Base-by-base conservation (phyloP, 768 basidiomycete genomes). In the Agrocybe pediades region DNA sequence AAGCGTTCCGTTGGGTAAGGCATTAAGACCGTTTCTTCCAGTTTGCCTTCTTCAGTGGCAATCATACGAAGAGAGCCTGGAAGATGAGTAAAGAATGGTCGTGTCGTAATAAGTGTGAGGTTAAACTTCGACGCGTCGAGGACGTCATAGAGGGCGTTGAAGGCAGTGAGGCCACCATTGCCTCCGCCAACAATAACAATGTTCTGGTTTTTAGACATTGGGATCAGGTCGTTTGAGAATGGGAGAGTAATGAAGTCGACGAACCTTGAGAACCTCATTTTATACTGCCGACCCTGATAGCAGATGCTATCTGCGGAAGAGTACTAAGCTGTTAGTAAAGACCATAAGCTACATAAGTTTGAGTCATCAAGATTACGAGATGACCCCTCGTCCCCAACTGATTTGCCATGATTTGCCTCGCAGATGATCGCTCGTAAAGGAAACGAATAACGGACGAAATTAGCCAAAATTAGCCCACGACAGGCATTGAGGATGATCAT, bases 101-200 rank as follows among this genome's bases (percentile, higher is more conserved):
- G 77, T 0, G 78, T 64, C 39, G 74, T 79, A 58, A 90, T 70
- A 53, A 89, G 77, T 54, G 82, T 69, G 58, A 89, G 63, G 56
- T 76, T 74, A 68, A 81, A 77, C 39, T 73, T 74, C 9, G 67
- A 59, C 0, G 74, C 53, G 63, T 83, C 73, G 55, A 88, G 76
- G 19, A 66, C 75, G n/a, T 69, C 62, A 5, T 82, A 79, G 55
- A 89, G 81, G 3, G 63, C 64, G 23, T 76, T 74, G 1, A 76
- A 77, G 49, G 79, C 57, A 7, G 67, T 59, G 30, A 71, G 65
- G 9, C 87, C 86, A 0, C 75, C 75, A 21, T 68, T 71, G 46
- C 83, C 86, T 16, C 80, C 87, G 46, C 85, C 82, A 29, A 67
- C 61, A 29, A 67, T 60, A 21, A 67, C 63, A 16, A 64, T 56